Conservation (phyloP, 2,329 filamentous ascomycete species). For the Clarireedia hainanense region DNA sequence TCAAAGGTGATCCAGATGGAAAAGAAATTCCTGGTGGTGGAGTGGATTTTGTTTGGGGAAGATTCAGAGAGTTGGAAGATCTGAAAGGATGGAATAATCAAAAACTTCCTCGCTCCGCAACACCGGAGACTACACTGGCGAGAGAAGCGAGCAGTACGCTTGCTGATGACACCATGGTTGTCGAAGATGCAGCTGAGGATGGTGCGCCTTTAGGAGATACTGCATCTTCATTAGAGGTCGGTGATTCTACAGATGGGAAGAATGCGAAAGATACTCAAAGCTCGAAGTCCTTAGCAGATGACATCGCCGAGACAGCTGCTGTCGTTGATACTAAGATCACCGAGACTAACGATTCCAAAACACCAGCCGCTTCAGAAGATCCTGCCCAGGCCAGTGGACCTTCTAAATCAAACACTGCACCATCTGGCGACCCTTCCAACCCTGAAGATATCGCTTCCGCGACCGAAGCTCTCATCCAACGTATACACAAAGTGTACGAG, state of each 20-base stretch:
- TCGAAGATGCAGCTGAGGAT: too few relatives aligned
- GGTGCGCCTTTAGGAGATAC: background rate
- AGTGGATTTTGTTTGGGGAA: conserved; percentile 60
- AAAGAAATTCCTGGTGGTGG: conserved; percentile 50
- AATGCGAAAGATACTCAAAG: background rate
- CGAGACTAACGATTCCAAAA: background rate
- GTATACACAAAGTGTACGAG: conserved; percentile 48
- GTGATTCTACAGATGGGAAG: background rate
- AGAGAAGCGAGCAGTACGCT: background rate
- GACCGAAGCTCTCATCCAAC: conserved; percentile 29
- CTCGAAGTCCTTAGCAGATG: background rate
- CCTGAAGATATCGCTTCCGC: conserved; percentile 8
- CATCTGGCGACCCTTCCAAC: background rate
- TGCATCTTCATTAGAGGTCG: background rate
- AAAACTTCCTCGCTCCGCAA: conserved; percentile 20
- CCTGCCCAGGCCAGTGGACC: background rate
- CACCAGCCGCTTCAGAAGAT: background rate
- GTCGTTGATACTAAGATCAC: background rate
- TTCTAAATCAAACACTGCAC: background rate
- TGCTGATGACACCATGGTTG: too few relatives aligned
- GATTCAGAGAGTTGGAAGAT: conserved; percentile 58
- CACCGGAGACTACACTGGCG: background rate
- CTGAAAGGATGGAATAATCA: conserved; percentile 60
- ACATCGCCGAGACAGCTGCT: background rate
- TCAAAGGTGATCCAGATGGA: conserved; percentile 50